These are phyloP conservation scores for Coemansia furcata DNA, from an alignment of 192 early-diverging fungal species.

Conservation along the genomic window DNA sequence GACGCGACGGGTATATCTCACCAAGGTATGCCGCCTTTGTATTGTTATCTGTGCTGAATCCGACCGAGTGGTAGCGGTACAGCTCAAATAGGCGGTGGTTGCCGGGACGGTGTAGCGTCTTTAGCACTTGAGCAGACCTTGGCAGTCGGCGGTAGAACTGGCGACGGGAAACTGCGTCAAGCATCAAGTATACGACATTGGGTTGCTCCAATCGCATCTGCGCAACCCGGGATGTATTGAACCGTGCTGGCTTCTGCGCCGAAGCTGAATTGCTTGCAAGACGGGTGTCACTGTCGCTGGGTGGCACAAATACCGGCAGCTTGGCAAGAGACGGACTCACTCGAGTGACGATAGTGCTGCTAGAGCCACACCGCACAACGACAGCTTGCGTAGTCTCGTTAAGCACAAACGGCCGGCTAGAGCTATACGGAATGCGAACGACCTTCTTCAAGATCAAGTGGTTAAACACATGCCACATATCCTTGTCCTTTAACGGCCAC, in stretches of 20 bases:
- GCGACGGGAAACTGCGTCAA: constrained; percentile 54
- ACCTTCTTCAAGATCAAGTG: constrained; percentile 35
- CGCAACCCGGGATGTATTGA: not conserved
- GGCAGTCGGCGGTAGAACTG: constrained; percentile 57
- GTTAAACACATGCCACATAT: constrained; percentile 50
- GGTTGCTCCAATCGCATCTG: constrained; percentile 18
- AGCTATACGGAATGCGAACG: constrained; percentile 13
- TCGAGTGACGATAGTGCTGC: constrained; percentile 38
- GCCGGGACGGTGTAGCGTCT: constrained; percentile 29
- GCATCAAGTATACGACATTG: constrained; percentile 54
- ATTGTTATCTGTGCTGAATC: constrained; percentile 55
- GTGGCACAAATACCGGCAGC: constrained; percentile 17
- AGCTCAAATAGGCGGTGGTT: constrained; percentile 47
- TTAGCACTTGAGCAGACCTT: constrained; percentile 37
- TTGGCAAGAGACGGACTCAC: constrained; percentile 25
- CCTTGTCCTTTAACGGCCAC: constrained; percentile 53
- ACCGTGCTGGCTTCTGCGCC: not conserved
- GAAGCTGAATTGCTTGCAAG: not conserved
- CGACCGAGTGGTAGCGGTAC: constrained; percentile 55
- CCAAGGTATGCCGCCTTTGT: constrained; percentile 53
- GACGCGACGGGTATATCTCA: constrained; percentile 23
- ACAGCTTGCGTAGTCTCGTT: constrained; percentile 43
- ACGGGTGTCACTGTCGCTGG: constrained; percentile 29
- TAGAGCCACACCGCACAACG: constrained; percentile 48
- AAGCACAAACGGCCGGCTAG: constrained; percentile 25